Evolutionary conservation across 2,329 filamentous ascomycete genomes (phyloP), one percentile per base, ranked within the genome.

Genomic region (Talaromyces rugulosus): DNA sequence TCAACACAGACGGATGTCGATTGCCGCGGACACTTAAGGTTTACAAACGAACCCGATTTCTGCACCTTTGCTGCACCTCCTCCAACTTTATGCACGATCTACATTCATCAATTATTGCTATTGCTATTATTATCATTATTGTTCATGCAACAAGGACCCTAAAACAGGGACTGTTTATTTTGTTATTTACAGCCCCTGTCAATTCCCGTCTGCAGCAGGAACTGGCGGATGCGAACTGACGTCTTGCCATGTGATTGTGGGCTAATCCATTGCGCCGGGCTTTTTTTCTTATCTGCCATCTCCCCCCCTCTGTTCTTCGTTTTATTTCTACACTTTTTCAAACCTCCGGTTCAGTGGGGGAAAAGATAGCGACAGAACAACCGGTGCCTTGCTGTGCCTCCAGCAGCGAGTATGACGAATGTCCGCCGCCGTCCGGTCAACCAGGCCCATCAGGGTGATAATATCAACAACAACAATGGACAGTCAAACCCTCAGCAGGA

Each of bases 361-460:
- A 27, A n/a, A 4, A 53, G 18, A 16, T 8, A 53, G 12, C 27
- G 31, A 53, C 11, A 47, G 1, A 11, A 18, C 44, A 47, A 18
- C 44, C 50, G 27, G 50, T 27, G 16, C 27, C 44, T 16, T 53
- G 50, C 50, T 27, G 50, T 53, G 27, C 50, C 18, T 28, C 18
- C 3, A 53, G 50, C 27, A 53, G 50, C 23, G 30, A 30, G 50
- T 16, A 75, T 74, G 73, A 72, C 71, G 60, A 74, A 76, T 67
- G 70, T 80, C 64, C 77, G 79, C 65, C 77, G 75, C 67, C 78
- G 78, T 64, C 67, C 75, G 62, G 71, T 67, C 66, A 71, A 76
- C 66, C 67, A 75, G 62, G 63, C 65, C 62, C 66, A 68, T 28
- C 64, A 65, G 61, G 62, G 61, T 42, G 61, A 58, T 34, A 60